Conservation (phyloP, 2,329 filamentous ascomycete genomes). For the Drechslerella stenobrocha region DNA sequence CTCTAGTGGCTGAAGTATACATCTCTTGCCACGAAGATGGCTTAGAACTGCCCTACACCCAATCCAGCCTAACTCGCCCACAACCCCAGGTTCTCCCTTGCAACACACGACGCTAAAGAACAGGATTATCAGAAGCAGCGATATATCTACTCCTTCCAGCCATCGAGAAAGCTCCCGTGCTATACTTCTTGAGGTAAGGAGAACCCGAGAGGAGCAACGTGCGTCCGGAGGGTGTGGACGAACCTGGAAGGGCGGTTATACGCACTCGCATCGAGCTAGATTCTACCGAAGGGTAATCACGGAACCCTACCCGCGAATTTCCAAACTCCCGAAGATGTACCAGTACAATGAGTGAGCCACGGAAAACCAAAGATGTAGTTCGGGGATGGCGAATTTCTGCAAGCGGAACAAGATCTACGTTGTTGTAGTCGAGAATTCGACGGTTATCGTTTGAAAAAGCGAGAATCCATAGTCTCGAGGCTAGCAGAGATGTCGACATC, state of each 20-base stretch:
- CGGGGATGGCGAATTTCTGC: not conserved
- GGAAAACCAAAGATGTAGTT: not conserved
- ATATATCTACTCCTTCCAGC: not conserved
- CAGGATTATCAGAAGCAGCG: conserved; percentile 3
- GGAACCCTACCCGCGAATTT: conserved; percentile 43
- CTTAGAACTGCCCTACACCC: conserved; percentile 17
- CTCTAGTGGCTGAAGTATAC: conserved; percentile 27
- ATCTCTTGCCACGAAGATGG: conserved; percentile 7
- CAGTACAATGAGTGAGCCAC: conserved; percentile 24
- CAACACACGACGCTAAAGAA: conserved; percentile 35
- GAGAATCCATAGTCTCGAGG: too few species aligned
- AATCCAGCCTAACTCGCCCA: conserved; percentile 34
- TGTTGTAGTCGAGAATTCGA: too few species aligned
- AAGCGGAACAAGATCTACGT: conserved; percentile 29
- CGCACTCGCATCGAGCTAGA: not conserved
- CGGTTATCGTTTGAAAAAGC: not conserved
- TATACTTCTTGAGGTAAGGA: conserved; percentile 1
- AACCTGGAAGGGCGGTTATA: too few species aligned
- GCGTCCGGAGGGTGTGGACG: too few species aligned
- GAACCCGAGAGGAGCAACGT: not conserved
- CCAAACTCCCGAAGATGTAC: conserved; percentile 16
- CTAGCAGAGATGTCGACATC: too few species aligned
- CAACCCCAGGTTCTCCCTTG: conserved; percentile 32
- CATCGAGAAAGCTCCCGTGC: not conserved
- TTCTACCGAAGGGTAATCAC: conserved; percentile 25